Percentiles rank a stretch among this genome's conserved stretches.
These are phyloP conservation scores for Aspergillus haitiensis DNA, from an alignment of 495 filamentous ascomycete genomes.

Conservation along the genomic window DNA sequence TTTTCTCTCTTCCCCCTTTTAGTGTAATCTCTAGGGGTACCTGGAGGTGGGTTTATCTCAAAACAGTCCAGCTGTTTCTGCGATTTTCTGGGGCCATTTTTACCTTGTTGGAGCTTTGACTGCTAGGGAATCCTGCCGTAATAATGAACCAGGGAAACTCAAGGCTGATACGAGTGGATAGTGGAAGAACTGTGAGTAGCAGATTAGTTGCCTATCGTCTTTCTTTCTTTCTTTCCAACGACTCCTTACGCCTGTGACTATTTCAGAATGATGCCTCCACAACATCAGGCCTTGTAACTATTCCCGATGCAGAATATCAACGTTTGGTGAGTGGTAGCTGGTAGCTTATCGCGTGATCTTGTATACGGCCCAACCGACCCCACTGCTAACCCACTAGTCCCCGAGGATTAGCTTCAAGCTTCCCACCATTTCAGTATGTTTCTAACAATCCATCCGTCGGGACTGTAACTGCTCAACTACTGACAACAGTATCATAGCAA, in stretches of 20 bases:
- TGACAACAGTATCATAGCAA: constrained; percentile 43
- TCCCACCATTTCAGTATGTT: constrained; percentile 43
- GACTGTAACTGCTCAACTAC: not conserved
- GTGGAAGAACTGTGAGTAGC: constrained; percentile 17
- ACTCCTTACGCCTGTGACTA: not conserved
- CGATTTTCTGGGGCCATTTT: no score
- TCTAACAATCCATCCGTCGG: not conserved
- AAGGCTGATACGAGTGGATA: constrained; percentile 5
- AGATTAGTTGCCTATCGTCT: not conserved
- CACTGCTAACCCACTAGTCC: constrained; percentile 19
- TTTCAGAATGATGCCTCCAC: constrained; percentile 12
- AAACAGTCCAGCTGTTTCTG: no score
- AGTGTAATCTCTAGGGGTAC: no score
- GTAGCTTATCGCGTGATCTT: not conserved
- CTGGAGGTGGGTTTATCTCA: no score
- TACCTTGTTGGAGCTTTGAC: not conserved
- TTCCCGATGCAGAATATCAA: constrained; percentile 56
- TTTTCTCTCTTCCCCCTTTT: not conserved
- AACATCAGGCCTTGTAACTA: constrained; percentile 47
- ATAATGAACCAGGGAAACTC: not conserved
- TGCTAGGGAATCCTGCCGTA: not conserved
- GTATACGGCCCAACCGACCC: not conserved
- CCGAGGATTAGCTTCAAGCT: constrained; percentile 42
- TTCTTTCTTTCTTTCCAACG: not conserved
- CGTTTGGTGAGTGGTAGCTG: constrained; percentile 47